Evolutionary conservation across 2,329 filamentous ascomycete species (phyloP).

Genomic region (Penicillium expansum): DNA sequence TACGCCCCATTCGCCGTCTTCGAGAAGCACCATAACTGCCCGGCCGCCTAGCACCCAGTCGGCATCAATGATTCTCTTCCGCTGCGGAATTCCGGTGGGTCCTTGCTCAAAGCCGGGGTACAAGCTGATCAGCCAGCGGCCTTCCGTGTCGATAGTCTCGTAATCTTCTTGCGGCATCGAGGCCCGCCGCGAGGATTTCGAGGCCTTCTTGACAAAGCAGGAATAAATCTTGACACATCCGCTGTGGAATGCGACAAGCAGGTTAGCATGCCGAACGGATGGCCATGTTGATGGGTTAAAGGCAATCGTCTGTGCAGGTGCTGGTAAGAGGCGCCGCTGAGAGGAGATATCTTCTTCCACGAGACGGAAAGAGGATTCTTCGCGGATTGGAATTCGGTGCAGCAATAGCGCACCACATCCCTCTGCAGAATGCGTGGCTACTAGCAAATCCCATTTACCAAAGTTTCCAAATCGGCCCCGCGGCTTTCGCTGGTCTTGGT

Average conservation of each 20-base stretch:
- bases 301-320: slow-evolving; percentile 50
- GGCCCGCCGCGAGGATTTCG: slow-evolving; percentile 27
- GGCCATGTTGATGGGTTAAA: slow-evolving; percentile 57
- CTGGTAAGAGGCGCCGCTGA: slow-evolving; percentile 48
- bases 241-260: slow-evolving; percentile 55
- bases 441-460: slow-evolving; percentile 44
- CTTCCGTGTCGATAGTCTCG: slow-evolving; percentile 35
- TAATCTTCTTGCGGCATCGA: slow-evolving; percentile 32
- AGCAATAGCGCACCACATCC: slow-evolving; percentile 46
- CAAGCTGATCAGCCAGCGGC: slow-evolving; percentile 46
- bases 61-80: slow-evolving; percentile 47
- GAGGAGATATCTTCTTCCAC: slow-evolving; percentile 42
- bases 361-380: slow-evolving; percentile 28
- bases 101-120: slow-evolving; percentile 42
- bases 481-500: slow-evolving; percentile 30
- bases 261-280: slow-evolving; percentile 51
- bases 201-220: slow-evolving; percentile 40
- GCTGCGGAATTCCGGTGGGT: slow-evolving; percentile 28
- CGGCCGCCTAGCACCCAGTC: slow-evolving; percentile 47
- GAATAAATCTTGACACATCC: slow-evolving; percentile 59
- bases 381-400: slow-evolving; percentile 42
- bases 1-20: slow-evolving; percentile 50
- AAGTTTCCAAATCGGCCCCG: slow-evolving; percentile 27
- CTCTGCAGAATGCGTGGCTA: slow-evolving; percentile 48
- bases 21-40: slow-evolving; percentile 46